Percentiles rank a stretch among this genome's conserved stretches.
Conservation (phyloP, 148 eudicot genomes). For the Persicaria maculosa region DNA sequence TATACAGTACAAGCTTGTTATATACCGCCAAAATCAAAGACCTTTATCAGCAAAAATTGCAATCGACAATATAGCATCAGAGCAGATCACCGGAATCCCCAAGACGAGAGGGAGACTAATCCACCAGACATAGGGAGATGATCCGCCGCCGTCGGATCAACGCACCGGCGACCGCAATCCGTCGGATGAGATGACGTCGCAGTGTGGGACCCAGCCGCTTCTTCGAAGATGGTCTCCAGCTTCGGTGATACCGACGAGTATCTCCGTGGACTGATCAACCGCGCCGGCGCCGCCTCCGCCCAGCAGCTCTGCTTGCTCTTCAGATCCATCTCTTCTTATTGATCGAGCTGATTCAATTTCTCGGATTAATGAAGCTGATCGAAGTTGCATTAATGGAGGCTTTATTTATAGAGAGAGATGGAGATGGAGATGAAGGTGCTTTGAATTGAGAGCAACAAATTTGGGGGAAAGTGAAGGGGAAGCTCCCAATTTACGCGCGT, state of each 20-base stretch:
- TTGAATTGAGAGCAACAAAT: constrained; percentile 1
- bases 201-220: background rate
- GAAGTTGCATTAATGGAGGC: background rate
- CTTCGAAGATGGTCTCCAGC: constrained; percentile 17
- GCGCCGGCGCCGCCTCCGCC: constrained; percentile 14
- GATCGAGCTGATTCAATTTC: background rate
- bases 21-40: background rate
- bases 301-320: background rate
- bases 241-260: background rate
- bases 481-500: background rate
- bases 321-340: background rate
- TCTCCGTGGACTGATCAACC: constrained; percentile 1
- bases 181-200: background rate
- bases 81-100: background rate
- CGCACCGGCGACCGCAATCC: background rate
- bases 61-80: background rate
- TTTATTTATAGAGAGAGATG: background rate
- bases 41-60: background rate
- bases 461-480: constrained; percentile 1
- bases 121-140: background rate
- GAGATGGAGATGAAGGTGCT: constrained; percentile 1
- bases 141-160: constrained; percentile 3
- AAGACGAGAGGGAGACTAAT: background rate
- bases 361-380: background rate
- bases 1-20: background rate